A percentile compares a stretch with the other conserved stretches of the same genome.
phyloP scores from a whole-genome alignment of 1,284 basidiomycete species.

The Uromyces viciae-fabae region DNA sequence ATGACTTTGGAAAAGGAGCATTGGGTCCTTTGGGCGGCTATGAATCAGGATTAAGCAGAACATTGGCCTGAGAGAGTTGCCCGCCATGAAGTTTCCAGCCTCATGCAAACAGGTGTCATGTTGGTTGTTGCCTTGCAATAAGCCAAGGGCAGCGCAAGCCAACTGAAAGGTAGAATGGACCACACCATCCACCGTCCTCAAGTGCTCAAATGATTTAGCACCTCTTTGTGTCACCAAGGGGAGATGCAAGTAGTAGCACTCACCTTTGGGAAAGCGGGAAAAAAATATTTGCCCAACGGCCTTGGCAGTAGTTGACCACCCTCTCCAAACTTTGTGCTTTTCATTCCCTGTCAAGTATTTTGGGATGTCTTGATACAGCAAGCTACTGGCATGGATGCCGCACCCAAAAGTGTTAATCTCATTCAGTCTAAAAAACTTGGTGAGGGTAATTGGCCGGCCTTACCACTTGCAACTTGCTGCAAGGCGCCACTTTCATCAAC shows the following conservation, averaged over 20 bases:
- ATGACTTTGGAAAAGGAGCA: neutral
- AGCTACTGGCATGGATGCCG: neutral
- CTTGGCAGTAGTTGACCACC: neutral
- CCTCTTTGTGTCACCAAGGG: slow-evolving; percentile 46
- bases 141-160: neutral
- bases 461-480: neutral
- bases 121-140: neutral
- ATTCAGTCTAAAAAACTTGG: slow-evolving; percentile 3
- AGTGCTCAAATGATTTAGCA: neutral
- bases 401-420: neutral
- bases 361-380: neutral
- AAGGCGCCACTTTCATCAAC: neutral
- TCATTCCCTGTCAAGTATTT: neutral
- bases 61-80: neutral
- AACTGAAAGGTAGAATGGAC: neutral
- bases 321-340: neutral
- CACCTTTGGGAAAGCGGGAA: slow-evolving; percentile 46
- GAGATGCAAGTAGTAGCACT: slow-evolving; percentile 46
- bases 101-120: neutral
- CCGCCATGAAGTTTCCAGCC: neutral
- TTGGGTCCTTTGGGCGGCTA: neutral
- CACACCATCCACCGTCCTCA: neutral
- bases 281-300: neutral
- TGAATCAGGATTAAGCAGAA: neutral
- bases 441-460: neutral